Conservation (phyloP, 345 rosid species). For the Acer campestre region DNA sequence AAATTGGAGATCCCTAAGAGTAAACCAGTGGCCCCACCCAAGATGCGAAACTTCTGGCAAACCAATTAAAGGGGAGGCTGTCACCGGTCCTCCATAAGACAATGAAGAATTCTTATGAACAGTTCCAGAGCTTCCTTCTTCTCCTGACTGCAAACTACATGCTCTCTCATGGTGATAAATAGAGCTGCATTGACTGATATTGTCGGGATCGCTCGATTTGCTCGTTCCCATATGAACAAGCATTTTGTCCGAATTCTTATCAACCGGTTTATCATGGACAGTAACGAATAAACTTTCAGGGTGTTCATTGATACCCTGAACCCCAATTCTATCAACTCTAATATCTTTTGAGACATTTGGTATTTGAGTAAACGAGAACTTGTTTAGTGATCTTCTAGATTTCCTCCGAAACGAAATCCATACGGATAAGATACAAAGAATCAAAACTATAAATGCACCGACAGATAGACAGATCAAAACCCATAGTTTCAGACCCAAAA, state of each 20-base stretch:
- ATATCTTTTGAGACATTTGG: constrained; percentile 88
- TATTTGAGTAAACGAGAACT: constrained; percentile 59
- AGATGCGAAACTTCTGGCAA: constrained; percentile 93
- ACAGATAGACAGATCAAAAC: constrained; percentile 82
- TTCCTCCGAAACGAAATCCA: constrained; percentile 77
- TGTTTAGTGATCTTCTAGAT: constrained; percentile 55
- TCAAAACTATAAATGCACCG: constrained; percentile 72
- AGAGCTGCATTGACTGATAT: constrained; percentile 76
- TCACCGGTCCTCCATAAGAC: constrained; percentile 60
- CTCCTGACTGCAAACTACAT: constrained; percentile 77
- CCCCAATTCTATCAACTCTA: constrained; percentile 75
- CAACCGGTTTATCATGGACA: constrained; percentile 58
- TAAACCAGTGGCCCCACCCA: constrained; percentile 99
- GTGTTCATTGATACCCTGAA: constrained; percentile 45
- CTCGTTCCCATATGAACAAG: constrained; percentile 57
- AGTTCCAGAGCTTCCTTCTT: constrained; percentile 82
- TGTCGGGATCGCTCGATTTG: constrained; percentile 84
- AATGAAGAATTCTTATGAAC: constrained; percentile 51
- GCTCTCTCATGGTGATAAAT: constrained; percentile 68
- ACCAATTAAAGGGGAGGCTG: constrained; percentile 89
- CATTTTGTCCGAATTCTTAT: constrained; percentile 55
- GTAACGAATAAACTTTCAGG: constrained; percentile 49
- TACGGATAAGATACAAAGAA: constrained; percentile 77
- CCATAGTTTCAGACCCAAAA: constrained; percentile 91
- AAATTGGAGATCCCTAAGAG: constrained; percentile 90